Base-by-base conservation (phyloP, 1,284 basidiomycete species). In the Blastosporella zonata region DNA sequence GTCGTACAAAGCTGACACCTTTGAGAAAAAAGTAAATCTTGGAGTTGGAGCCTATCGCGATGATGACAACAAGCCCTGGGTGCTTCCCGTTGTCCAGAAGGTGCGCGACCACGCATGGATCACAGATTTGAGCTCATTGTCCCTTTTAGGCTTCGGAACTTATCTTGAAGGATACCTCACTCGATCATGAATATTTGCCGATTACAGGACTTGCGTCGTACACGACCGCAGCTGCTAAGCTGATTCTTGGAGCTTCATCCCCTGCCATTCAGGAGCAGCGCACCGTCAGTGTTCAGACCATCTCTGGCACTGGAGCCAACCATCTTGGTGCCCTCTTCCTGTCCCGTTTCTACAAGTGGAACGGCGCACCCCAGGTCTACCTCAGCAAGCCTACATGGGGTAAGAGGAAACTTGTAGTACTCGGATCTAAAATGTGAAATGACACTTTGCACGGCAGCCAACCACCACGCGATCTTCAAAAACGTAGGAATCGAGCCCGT, bases 281-380 rank as follows among this genome's bases (percentile, higher is more conserved):
- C 41, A 82, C 83, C 29, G 73, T 76, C 46, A 90, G 85, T 60
- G 86, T 90, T 34, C 94, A 97, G 70, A 95, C 94, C 10, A 90
- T 97, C 59, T 97, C 94, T 13, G 90, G 95, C 28, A 98, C 96
- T 0, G 96, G 97, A 50, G 96, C 94, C 43, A 91, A 97, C 69
- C 93, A 97, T 66, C 76, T 97, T 23, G 97, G 87, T 23, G 93
- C 86, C 1, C 72, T 92, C 40, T 98, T 99, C 75, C 73, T 99
- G 51, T 82, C 84, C 52, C 80, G 80, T 47, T 96, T 93, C 69
- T 97, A 96, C 70, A 68, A 74, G 33, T 93, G 81, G 71, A 76
- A 79, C 49, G 81, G 78, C 37, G 70, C 77, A 43, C 84, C 84
- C 59, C 77, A 79, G 58, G 72, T 96, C 54, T 93, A 85, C 67